A percentile compares a stretch with the other conserved stretches of the same genome.
phyloP scores from a whole-genome alignment of 768 basidiomycete species.

The Amyloporia xantha region DNA sequence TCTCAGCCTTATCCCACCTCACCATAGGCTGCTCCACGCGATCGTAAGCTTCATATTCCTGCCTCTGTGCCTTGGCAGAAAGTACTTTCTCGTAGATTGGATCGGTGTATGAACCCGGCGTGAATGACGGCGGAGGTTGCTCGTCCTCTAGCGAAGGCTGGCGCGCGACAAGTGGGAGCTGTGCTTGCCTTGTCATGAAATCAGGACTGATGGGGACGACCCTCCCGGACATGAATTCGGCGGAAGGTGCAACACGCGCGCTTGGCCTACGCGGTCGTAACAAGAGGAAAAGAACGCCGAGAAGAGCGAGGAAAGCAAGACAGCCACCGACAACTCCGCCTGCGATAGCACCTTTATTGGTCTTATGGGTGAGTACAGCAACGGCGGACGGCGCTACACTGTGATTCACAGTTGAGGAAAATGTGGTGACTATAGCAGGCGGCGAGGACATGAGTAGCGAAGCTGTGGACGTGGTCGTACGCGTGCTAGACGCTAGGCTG shows the following conservation, averaged over 20 bases:
- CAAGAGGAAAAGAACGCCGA: conserved; percentile 33
- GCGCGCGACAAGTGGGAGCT: background rate
- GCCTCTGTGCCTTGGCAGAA: conserved; percentile 10
- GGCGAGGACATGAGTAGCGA: background rate
- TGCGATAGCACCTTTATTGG: conserved; percentile 42
- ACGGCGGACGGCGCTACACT: background rate
- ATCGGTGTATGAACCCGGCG: conserved; percentile 15
- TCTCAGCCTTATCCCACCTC: background rate
- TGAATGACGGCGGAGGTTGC: conserved; percentile 20
- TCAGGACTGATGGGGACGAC: background rate
- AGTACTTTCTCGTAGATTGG: conserved; percentile 21
- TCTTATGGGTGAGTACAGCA: too few relatives aligned
- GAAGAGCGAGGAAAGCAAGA: conserved; percentile 19
- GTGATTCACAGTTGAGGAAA: background rate
- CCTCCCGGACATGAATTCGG: conserved; percentile 39
- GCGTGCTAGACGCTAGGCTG: background rate
- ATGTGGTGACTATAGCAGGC: too few relatives aligned
- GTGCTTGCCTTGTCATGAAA: background rate
- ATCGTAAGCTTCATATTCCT: conserved; percentile 6
- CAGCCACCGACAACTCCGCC: conserved; percentile 49
- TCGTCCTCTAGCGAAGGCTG: conserved; percentile 9
- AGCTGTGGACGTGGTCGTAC: background rate
- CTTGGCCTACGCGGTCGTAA: conserved; percentile 30
- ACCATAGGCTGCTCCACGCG: background rate
- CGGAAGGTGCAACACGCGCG: conserved; percentile 45